A percentile compares a stretch with the other conserved stretches of the same genome.
Conservation (phyloP, 169 alveolate species). For the Plasmodium knowlesi region DNA sequence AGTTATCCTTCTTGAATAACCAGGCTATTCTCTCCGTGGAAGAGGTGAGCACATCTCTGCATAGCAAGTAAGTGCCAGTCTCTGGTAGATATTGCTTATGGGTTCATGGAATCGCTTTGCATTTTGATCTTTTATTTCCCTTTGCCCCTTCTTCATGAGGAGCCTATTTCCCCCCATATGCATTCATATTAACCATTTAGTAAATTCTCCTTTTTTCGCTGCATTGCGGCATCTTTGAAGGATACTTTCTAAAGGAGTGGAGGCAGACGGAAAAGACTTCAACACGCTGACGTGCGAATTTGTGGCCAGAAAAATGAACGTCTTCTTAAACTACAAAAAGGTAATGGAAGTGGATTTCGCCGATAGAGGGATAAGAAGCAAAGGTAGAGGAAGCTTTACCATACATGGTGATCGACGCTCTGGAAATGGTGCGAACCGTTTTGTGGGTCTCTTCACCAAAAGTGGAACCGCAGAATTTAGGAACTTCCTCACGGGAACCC, state of each 20-base stretch:
- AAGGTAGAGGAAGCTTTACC: neutral
- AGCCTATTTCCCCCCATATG: neutral
- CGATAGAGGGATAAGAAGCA: neutral
- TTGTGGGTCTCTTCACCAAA: constrained; percentile 54
- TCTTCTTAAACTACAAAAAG: constrained; percentile 56
- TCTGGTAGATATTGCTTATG: neutral
- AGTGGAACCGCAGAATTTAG: constrained; percentile 46
- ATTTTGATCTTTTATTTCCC: neutral
- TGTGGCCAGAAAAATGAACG: constrained; percentile 2
- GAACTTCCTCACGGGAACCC: constrained; percentile 49
- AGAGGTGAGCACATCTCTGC: neutral
- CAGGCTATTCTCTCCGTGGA: constrained; percentile 11
- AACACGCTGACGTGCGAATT: constrained; percentile 37
- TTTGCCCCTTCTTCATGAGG: neutral
- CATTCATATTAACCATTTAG: neutral
- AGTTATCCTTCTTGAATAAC: constrained; percentile 17
- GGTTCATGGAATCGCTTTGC: neutral
- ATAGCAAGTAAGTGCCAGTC: constrained; percentile 20
- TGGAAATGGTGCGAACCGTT: neutral
- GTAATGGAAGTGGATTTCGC: constrained; percentile 33
- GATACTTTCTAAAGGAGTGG: constrained; percentile 35
- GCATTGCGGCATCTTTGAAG: constrained; percentile 1
- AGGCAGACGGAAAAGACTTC: neutral
- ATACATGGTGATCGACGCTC: no score
- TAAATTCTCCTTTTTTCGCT: neutral